Evolutionary conservation across 1,139 yeast genomes (phyloP).

Genomic region (Ashbya aceris): DNA sequence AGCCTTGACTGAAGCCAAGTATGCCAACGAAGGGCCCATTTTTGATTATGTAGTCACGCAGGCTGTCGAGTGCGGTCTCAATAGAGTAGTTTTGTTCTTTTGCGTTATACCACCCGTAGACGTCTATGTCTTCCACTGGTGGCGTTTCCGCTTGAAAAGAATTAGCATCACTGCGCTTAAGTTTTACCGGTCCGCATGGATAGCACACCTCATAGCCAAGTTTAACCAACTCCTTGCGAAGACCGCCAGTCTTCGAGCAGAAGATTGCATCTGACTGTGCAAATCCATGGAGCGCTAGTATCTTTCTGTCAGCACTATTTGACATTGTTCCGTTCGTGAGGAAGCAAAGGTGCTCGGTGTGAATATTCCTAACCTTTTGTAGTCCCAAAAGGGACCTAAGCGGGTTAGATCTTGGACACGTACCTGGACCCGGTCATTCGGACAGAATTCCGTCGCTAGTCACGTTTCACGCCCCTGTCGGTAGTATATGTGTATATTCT

Average conservation of each 20-base stretch:
- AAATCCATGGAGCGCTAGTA: conserved; percentile 49
- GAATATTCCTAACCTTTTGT: no score
- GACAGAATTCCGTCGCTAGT: no score
- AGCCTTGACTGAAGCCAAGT: conserved; percentile 90
- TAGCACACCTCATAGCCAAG: conserved; percentile 61
- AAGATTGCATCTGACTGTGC: conserved; percentile 65
- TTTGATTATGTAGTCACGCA: conserved; percentile 26
- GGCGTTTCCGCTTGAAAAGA: neutral
- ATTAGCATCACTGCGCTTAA: conserved; percentile 7
- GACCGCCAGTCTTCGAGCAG: conserved; percentile 67
- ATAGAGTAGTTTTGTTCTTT: conserved; percentile 16
- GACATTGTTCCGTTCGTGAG: no score
- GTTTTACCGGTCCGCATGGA: conserved; percentile 52
- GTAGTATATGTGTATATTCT: no score
- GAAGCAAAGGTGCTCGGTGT: no score
- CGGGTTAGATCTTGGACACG: no score
- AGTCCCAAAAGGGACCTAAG: no score
- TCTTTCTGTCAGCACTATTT: conserved; percentile 17
- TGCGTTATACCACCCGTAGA: conserved; percentile 29
- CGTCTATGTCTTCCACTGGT: conserved; percentile 8
- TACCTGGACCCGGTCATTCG: no score
- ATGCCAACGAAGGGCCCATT: conserved; percentile 84
- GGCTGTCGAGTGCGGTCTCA: conserved; percentile 18
- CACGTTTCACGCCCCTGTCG: no score
- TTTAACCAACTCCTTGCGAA: conserved; percentile 58